Evolutionary conservation across 192 early-diverging fungal genomes (phyloP).

Genomic region (Chytriomyces hyalinus): DNA sequence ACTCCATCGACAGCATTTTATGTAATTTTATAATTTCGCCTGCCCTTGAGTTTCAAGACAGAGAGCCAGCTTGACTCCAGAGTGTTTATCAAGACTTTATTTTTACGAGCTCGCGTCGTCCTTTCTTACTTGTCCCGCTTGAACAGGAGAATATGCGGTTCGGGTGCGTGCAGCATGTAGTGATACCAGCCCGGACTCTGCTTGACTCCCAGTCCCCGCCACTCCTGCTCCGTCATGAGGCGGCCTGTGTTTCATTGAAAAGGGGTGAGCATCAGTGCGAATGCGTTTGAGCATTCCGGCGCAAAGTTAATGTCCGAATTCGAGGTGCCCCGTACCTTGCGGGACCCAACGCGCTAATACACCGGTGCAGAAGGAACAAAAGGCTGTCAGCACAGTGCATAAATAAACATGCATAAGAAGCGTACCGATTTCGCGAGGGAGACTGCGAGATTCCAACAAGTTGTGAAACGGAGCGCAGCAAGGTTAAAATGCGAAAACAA

Average conservation of each 20-base stretch:
- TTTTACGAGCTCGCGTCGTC: not conserved
- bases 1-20: not conserved
- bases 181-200: constrained; percentile 44
- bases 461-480: not conserved
- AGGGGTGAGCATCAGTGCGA: no score
- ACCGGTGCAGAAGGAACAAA: no score
- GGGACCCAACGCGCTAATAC: constrained; percentile 37
- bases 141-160: constrained; percentile 45
- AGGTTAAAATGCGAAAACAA: not conserved
- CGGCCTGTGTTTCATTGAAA: constrained; percentile 27
- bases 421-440: constrained; percentile 43
- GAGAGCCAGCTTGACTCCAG: not conserved
- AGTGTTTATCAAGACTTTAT: not conserved
- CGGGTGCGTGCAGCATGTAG: constrained; percentile 44
- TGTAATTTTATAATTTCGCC: not conserved
- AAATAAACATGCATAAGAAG: not conserved
- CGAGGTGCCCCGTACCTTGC: constrained; percentile 11
- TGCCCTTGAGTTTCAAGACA: not conserved
- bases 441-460: constrained; percentile 23
- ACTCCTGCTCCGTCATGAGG: constrained; percentile 39
- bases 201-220: constrained; percentile 36
- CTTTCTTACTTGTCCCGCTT: constrained; percentile 37
- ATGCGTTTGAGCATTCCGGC: no score
- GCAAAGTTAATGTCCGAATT: no score
- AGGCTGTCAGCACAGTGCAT: no score